Percentiles rank a stretch among this genome's conserved stretches.
These are phyloP conservation scores for Pseudogymnoascus sp. DNA, from an alignment of 2,329 filamentous ascomycete genomes.

Conservation along the genomic window DNA sequence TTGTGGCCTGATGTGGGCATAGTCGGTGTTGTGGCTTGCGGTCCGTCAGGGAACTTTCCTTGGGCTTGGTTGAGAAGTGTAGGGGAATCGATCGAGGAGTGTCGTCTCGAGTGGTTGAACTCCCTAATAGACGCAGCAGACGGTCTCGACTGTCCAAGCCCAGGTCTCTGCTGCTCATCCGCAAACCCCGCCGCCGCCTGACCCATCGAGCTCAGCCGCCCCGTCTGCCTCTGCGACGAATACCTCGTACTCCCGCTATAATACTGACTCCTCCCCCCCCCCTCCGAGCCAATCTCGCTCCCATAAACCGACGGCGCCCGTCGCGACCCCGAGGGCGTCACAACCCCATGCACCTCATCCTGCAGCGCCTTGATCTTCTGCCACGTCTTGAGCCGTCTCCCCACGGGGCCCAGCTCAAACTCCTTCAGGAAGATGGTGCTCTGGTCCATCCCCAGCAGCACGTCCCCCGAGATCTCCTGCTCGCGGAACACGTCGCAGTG, in stretches of 20 bases:
- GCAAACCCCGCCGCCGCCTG: background rate
- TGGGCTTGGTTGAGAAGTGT: constrained; percentile 30
- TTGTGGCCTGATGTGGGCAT: constrained; percentile 39
- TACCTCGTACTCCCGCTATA: constrained; percentile 14
- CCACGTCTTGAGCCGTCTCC: constrained; percentile 85
- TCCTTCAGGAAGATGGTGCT: constrained; percentile 92
- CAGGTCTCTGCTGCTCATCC: constrained; percentile 16
- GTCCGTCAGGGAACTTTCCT: constrained; percentile 19
- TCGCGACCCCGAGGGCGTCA: constrained; percentile 30
- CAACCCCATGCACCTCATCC: constrained; percentile 63
- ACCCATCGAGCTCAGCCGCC: background rate
- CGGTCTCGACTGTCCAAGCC: constrained; percentile 47
- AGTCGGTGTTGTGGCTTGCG: background rate
- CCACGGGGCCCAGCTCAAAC: constrained; percentile 86
- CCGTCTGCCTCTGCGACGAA: background rate
- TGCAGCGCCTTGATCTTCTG: constrained; percentile 90
- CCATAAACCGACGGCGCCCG: constrained; percentile 49
- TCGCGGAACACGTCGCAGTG: constrained; percentile 93
- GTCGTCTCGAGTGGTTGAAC: constrained; percentile 73
- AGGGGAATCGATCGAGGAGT: constrained; percentile 72
- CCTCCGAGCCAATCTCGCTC: constrained; percentile 52
- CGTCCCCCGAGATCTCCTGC: constrained; percentile 92
- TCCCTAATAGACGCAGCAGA: constrained; percentile 77
- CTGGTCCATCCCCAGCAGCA: constrained; percentile 89
- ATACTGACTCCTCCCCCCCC: constrained; percentile 40